These are phyloP conservation scores for Hypholoma sublateritium DNA, from an alignment of 768 basidiomycete species.

Conservation along the genomic window DNA sequence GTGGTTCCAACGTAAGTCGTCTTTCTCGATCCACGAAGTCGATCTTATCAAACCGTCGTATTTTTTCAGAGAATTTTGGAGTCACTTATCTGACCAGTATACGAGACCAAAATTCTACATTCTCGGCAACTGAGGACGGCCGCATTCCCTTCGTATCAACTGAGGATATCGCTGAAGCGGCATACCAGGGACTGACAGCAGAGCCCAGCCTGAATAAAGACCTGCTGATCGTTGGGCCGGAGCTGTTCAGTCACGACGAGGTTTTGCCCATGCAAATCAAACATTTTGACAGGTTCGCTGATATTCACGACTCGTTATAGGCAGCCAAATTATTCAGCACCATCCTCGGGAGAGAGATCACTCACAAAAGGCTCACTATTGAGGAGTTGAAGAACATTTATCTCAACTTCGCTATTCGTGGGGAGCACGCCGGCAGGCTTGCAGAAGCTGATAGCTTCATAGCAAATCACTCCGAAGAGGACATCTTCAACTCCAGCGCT, in stretches of 20 bases:
- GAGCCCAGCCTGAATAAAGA: constrained; percentile 9
- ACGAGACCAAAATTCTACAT: constrained; percentile 11
- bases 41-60: no score
- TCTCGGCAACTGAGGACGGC: constrained; percentile 18
- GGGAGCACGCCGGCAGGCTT: constrained; percentile 17
- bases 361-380: constrained; percentile 10
- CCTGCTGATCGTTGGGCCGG: constrained; percentile 24
- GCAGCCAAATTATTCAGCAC: constrained; percentile 13
- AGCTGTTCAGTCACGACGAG: constrained; percentile 24
- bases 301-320: background rate
- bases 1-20: constrained; percentile 23
- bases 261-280: background rate
- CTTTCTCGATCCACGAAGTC: background rate
- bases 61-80: constrained; percentile 19
- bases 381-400: constrained; percentile 9
- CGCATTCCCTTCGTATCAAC: constrained; percentile 23
- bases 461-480: constrained; percentile 22
- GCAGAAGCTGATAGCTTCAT: constrained; percentile 15
- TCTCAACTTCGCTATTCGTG: background rate
- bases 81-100: constrained; percentile 5
- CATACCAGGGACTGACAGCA: constrained; percentile 20
- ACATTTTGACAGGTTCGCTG: background rate
- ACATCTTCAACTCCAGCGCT: constrained; percentile 12
- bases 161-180: constrained; percentile 27
- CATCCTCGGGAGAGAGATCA: constrained; percentile 17